Evolutionary conservation across 2,329 filamentous ascomycete species (phyloP).

Genomic region (Alternaria incomplexa): DNA sequence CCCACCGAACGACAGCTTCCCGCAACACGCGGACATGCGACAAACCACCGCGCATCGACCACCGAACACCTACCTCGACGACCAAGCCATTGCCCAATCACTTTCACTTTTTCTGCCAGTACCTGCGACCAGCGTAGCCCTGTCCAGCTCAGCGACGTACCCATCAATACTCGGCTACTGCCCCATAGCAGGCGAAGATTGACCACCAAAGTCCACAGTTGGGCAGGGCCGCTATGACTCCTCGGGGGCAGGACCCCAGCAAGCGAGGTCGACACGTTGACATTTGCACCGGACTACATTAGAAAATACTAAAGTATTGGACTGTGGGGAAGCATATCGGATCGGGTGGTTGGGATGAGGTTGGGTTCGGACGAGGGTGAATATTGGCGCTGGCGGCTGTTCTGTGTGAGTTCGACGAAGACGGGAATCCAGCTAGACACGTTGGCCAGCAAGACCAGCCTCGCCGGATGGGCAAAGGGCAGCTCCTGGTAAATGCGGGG

Average conservation of each 20-base stretch:
- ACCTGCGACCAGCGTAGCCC: conserved; percentile 31
- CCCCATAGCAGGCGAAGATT: background rate
- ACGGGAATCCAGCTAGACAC: conserved; percentile 1
- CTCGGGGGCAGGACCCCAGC: background rate
- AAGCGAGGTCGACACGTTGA: conserved; percentile 12
- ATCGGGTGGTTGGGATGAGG: conserved; percentile 3
- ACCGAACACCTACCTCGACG: conserved; percentile 6
- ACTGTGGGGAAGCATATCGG: conserved; percentile 8
- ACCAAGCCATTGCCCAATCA: conserved; percentile 28
- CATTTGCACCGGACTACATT: conserved; percentile 8
- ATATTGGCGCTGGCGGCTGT: background rate
- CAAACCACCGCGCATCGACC: conserved; percentile 6
- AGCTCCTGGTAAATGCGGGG: conserved; percentile 11
- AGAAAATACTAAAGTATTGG: conserved; percentile 1
- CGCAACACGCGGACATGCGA: conserved; percentile 11
- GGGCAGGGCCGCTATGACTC: conserved; percentile 5
- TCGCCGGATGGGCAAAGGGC: background rate
- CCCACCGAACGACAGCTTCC: background rate
- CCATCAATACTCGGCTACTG: background rate
- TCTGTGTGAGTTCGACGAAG: background rate
- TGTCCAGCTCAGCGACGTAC: conserved; percentile 12
- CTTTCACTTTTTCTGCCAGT: conserved; percentile 32
- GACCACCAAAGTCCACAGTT: conserved; percentile 1
- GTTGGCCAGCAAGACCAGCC: background rate
- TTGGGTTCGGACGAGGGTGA: conserved; percentile 1